A percentile compares a stretch with the other conserved stretches of the same genome.
These are phyloP conservation scores for Alternaria novae-zelandiae DNA, from an alignment of 2,329 filamentous ascomycete genomes.

Conservation along the genomic window DNA sequence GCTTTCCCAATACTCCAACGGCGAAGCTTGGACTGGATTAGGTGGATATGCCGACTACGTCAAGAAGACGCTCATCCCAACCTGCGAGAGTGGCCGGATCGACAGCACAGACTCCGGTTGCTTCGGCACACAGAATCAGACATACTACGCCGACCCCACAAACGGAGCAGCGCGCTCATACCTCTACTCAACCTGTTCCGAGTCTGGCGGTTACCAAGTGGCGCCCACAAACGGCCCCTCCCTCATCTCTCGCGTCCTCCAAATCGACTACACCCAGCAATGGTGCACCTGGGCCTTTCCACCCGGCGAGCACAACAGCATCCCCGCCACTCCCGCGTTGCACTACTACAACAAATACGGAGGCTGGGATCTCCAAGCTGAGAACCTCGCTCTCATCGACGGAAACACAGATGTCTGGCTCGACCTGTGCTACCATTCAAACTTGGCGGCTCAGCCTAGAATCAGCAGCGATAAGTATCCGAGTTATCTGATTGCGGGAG, in stretches of 20 bases:
- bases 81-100: constrained; percentile 52
- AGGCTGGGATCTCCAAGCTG: constrained; percentile 54
- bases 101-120: constrained; percentile 51
- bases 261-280: constrained; percentile 60
- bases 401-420: constrained; percentile 61
- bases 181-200: constrained; percentile 58
- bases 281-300: constrained; percentile 64
- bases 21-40: constrained; percentile 58
- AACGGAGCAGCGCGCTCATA: constrained; percentile 56
- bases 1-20: constrained; percentile 57
- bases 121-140: constrained; percentile 53
- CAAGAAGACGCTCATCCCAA: constrained; percentile 53
- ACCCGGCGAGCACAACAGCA: constrained; percentile 52
- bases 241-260: constrained; percentile 57
- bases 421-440: constrained; percentile 59
- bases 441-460: constrained; percentile 46
- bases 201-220: constrained; percentile 59
- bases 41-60: constrained; percentile 62
- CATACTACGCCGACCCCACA: constrained; percentile 53
- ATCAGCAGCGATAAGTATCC: constrained; percentile 54
- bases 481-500: constrained; percentile 58
- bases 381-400: constrained; percentile 60
- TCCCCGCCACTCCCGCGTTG: constrained; percentile 54
- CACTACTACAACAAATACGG: constrained; percentile 56
- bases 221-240: constrained; percentile 54